Base-by-base conservation (phyloP, 23 red algal genomes). In the Cyanidium caldarium region DNA sequence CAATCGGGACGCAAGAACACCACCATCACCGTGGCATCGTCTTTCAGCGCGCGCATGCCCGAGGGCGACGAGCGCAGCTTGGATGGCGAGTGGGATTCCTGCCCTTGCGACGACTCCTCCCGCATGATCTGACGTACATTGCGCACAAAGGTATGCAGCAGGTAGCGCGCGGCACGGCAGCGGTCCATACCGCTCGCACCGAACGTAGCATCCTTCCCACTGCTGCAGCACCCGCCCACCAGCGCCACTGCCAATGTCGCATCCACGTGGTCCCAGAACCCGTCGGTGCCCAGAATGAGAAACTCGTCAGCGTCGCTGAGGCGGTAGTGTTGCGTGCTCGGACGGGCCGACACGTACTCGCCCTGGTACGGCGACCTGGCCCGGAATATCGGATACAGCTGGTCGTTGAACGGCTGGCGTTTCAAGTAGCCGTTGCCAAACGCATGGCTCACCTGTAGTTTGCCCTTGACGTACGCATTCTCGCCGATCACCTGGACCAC, bases 341-440 rank as follows among this genome's bases (percentile, higher is more conserved):
- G 51, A 21, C 10, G 19, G 7, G 51, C 10, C 7, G 51, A 61
- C 10, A 61, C 51, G 51, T 61, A 61, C 31, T 25, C 23, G 19
- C 51, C 51, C 19, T 28, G 31, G 51, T 21, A 61, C 7, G 51
- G 51, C 21, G 51, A 28, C 51, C 31, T 61, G 10, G 51, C 51
- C 13, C 51, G 7, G 21, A 61, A 61, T 28, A 61, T 61, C 19
- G 51, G 51, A 28, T 61, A 61, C n/a, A 61, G 51, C 21, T 25
- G 10, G n/a, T 61, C 51, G 51, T 61, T 61, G 23, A 61, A 61
- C 31, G n/a, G 19, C 21, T 61, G 13, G 10, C 31, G n/a, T 61
- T 61, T 61, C 51, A 61, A 28, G 23, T 61, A 61, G 5, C 51
- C 51, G 21, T 61, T 61, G 19, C 51, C 51, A 61, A 61, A 61